Evolutionary conservation across 768 basidiomycete species (phyloP).

Genomic region (Tephrocybe rancida): DNA sequence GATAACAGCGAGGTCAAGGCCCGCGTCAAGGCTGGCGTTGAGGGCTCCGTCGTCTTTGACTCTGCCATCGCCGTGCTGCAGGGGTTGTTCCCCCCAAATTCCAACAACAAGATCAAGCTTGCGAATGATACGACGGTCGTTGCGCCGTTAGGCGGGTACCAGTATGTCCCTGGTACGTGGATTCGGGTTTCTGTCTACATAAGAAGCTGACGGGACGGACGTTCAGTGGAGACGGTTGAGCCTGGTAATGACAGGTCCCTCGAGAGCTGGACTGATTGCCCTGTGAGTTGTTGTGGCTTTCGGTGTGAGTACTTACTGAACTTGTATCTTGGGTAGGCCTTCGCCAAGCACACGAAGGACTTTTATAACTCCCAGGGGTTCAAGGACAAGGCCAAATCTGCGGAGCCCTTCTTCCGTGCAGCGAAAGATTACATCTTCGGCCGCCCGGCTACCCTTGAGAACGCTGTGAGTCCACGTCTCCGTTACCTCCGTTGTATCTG

Average conservation of each 20-base stretch:
- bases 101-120: conserved; percentile 69
- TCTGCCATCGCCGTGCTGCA: conserved; percentile 84
- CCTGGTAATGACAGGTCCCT: conserved; percentile 81
- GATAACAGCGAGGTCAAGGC: conserved; percentile 75
- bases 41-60: conserved; percentile 87
- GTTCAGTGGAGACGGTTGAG: conserved; percentile 81
- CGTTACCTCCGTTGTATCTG: not conserved
- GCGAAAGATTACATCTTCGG: conserved; percentile 75
- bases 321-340: conserved; percentile 43
- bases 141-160: conserved; percentile 81
- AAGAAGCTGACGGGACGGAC: not conserved
- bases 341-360: conserved; percentile 61
- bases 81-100: conserved; percentile 84
- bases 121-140: conserved; percentile 76
- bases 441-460: conserved; percentile 65
- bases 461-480: conserved; percentile 51
- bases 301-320: not conserved
- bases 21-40: conserved; percentile 81
- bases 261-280: conserved; percentile 74
- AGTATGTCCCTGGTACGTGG: conserved; percentile 75
- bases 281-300: conserved; percentile 30
- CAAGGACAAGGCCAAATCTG: conserved; percentile 58
- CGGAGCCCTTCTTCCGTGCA: conserved; percentile 65
- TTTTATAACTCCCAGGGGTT: conserved; percentile 69
- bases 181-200: not conserved